Conservation (phyloP, 169 alveolate genomes). For the Plasmodium relictum region DNA sequence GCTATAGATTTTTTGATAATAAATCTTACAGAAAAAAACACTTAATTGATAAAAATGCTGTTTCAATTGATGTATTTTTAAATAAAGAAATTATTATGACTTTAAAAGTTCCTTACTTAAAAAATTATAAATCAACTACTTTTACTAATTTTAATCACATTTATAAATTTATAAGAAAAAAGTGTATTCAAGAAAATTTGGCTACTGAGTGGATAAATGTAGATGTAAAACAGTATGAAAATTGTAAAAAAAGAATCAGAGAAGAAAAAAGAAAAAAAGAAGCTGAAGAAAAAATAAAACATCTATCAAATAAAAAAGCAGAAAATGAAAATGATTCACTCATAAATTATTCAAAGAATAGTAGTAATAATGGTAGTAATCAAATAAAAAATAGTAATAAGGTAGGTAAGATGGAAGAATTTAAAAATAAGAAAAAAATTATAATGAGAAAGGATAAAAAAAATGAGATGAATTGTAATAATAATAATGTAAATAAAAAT, state of each 20-base stretch:
- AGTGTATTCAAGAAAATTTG: constrained; percentile 24
- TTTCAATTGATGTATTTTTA: constrained; percentile 40
- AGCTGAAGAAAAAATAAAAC: neutral
- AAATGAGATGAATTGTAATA: neutral
- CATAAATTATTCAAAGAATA: neutral
- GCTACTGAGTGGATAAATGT: constrained; percentile 32
- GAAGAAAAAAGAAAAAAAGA: neutral
- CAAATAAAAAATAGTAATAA: neutral
- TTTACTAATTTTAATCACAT: constrained; percentile 65
- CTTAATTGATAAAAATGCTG: constrained; percentile 50
- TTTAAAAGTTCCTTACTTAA: constrained; percentile 43
- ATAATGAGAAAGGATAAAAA: neutral
- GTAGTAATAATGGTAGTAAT: neutral
- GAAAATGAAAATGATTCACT: neutral
- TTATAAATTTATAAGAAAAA: constrained; percentile 35
- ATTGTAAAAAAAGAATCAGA: constrained; percentile 13
- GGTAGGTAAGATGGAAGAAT: neutral
- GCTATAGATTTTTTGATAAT: constrained; percentile 21
- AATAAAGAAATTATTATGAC: constrained; percentile 50
- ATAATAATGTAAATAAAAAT: neutral
- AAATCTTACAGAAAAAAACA: constrained; percentile 40
- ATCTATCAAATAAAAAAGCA: neutral
- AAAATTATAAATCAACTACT: constrained; percentile 63
- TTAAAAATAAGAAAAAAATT: neutral
- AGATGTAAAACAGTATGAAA: constrained; percentile 32